Percentiles rank a stretch among this genome's conserved stretches.
Conservation (phyloP, 805 yeast species). For the Yarrowia bubula region DNA sequence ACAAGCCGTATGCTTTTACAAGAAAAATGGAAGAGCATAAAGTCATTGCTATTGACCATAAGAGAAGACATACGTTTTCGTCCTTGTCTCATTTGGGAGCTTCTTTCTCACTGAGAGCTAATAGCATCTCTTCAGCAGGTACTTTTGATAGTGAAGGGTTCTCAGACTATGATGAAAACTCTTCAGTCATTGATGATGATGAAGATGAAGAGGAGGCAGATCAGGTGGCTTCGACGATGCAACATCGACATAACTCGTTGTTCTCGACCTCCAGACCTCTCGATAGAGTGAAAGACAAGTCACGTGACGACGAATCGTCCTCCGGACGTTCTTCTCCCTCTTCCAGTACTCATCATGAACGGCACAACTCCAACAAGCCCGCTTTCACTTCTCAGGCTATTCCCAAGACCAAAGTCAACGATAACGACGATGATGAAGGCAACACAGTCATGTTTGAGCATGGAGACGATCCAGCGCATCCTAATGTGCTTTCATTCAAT, state of each 20-base stretch:
- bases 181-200: constrained; percentile 32
- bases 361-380: constrained; percentile 33
- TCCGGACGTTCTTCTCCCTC: constrained; percentile 5
- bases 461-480: constrained; percentile 21
- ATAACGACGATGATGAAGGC: constrained; percentile 36
- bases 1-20: constrained; percentile 5
- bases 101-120: constrained; percentile 73
- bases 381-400: constrained; percentile 38
- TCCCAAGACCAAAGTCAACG: constrained; percentile 37
- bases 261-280: constrained; percentile 15
- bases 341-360: neutral
- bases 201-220: constrained; percentile 35
- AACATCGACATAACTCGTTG: constrained; percentile 28
- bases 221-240: constrained; percentile 33
- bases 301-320: constrained; percentile 6
- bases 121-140: constrained; percentile 44
- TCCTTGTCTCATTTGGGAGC: constrained; percentile 75
- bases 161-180: constrained; percentile 32
- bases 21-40: constrained; percentile 9
- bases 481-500: constrained; percentile 54
- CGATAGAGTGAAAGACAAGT: constrained; percentile 7
- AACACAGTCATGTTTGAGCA: constrained; percentile 36
- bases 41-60: constrained; percentile 28
- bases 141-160: constrained; percentile 23
- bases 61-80: constrained; percentile 47